Conservation (phyloP, 208 protist species). For the Trypanosoma avium region DNA sequence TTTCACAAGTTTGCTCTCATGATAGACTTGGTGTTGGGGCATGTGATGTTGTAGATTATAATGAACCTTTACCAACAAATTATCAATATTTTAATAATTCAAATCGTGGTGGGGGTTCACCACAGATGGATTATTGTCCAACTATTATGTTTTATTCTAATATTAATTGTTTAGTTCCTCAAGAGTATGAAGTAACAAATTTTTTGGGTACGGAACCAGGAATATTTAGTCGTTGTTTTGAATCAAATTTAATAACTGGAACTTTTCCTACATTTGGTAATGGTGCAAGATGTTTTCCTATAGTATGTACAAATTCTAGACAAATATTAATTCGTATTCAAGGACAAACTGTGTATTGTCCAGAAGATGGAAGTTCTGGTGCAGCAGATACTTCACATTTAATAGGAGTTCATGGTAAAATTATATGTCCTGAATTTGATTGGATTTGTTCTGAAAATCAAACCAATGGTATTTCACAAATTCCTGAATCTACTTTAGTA, state of each 20-base stretch:
- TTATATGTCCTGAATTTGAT: conserved; percentile 10
- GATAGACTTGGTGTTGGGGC: conserved; percentile 33
- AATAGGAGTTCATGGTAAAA: conserved; percentile 37
- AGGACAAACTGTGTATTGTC: conserved; percentile 47
- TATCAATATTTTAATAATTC: conserved; percentile 52
- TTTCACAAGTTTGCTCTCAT: conserved; percentile 25
- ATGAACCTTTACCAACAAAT: conserved; percentile 6
- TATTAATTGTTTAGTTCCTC: conserved; percentile 28
- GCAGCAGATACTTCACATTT: conserved; percentile 36
- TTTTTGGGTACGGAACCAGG: conserved; percentile 44
- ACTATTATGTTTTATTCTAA: conserved; percentile 28
- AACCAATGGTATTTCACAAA: conserved; percentile 10
- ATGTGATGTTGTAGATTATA: conserved; percentile 38
- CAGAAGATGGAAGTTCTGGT: conserved; percentile 34
- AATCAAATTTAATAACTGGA: conserved; percentile 40
- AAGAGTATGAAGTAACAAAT: conserved; percentile 16
- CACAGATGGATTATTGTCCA: conserved; percentile 65
- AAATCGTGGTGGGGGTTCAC: conserved; percentile 26
- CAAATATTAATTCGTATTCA: conserved; percentile 46
- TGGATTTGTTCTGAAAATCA: conserved; percentile 1
- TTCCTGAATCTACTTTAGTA: not conserved
- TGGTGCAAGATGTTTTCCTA: conserved; percentile 41
- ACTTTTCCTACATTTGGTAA: conserved; percentile 20
- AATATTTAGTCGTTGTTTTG: conserved; percentile 38
- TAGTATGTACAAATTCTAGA: conserved; percentile 32